A percentile compares a stretch with the other conserved stretches of the same genome.
phyloP scores from a whole-genome alignment of 1,139 yeast species.

The Candida frijolesensis region DNA sequence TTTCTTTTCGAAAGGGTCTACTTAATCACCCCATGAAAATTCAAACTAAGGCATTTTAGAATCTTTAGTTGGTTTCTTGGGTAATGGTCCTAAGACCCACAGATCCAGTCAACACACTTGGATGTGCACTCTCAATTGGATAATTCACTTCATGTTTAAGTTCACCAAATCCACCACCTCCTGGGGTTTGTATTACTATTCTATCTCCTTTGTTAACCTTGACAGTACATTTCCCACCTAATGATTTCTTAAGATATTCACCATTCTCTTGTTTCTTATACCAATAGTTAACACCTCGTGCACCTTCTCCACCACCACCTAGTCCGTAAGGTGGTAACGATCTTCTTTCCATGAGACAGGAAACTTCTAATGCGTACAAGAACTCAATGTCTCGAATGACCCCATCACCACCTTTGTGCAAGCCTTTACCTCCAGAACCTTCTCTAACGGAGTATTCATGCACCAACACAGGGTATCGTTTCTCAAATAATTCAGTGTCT shows the following conservation, averaged over 20 bases:
- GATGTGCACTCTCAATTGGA: constrained; percentile 26
- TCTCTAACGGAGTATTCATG: constrained; percentile 41
- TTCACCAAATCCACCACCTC: constrained; percentile 52
- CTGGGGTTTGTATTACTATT: constrained; percentile 46
- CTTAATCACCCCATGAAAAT: background rate
- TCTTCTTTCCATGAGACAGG: constrained; percentile 50
- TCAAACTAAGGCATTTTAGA: background rate
- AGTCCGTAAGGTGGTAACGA: constrained; percentile 49
- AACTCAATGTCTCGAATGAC: constrained; percentile 50
- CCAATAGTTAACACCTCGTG: constrained; percentile 46
- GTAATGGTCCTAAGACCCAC: constrained; percentile 34
- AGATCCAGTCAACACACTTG: constrained; percentile 38
- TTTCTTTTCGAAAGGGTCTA: too few relatives aligned
- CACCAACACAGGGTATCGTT: constrained; percentile 48
- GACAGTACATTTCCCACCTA: constrained; percentile 49
- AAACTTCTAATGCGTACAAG: constrained; percentile 41
- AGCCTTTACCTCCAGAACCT: constrained; percentile 47
- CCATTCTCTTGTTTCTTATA: constrained; percentile 24
- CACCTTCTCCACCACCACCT: constrained; percentile 43
- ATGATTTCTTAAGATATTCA: constrained; percentile 28
- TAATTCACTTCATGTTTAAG: constrained; percentile 20
- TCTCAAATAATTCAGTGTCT: constrained; percentile 49
- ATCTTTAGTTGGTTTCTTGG: constrained; percentile 36
- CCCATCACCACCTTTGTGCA: constrained; percentile 48
- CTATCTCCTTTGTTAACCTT: constrained; percentile 44